These are phyloP conservation scores for Barnettozyma vustinii DNA, from an alignment of 805 yeast genomes.

Conservation along the genomic window DNA sequence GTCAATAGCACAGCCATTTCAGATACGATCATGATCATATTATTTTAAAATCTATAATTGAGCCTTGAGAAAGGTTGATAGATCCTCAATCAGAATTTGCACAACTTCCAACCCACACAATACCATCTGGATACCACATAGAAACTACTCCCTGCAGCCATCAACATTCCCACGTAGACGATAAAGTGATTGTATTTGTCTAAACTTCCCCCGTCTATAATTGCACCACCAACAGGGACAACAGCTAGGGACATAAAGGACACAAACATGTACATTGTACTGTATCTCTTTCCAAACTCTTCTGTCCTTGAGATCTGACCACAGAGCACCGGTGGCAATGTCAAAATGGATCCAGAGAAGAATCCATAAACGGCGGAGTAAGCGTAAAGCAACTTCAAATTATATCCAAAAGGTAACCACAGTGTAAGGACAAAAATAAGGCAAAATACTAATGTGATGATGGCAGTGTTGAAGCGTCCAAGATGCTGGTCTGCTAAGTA, in stretches of 20 bases:
- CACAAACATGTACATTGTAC: conserved; percentile 53
- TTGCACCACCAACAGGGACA: conserved; percentile 39
- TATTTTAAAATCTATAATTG: too few species aligned
- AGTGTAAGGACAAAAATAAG: conserved; percentile 31
- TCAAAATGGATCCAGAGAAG: conserved; percentile 48
- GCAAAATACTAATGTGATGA: conserved; percentile 31
- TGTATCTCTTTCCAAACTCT: conserved; percentile 50
- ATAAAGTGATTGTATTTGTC: too few species aligned
- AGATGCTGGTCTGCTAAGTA: conserved; percentile 36
- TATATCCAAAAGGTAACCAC: conserved; percentile 40
- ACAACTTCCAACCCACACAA: too few species aligned
- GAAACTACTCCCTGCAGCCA: too few species aligned
- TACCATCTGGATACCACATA: too few species aligned
- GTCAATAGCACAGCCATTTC: too few species aligned
- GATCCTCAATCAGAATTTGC: too few species aligned
- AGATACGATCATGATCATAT: too few species aligned
- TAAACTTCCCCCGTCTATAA: too few species aligned
- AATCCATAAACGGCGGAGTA: conserved; percentile 50
- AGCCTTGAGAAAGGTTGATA: too few species aligned
- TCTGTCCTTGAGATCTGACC: conserved; percentile 53
- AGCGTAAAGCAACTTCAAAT: conserved; percentile 32
- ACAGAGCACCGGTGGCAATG: conserved; percentile 54
- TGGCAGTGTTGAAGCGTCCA: conserved; percentile 51
- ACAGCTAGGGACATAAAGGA: conserved; percentile 44
- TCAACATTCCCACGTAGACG: too few species aligned